Evolutionary conservation across 768 basidiomycete species (phyloP).

Genomic region (Gymnopilus dilepis): DNA sequence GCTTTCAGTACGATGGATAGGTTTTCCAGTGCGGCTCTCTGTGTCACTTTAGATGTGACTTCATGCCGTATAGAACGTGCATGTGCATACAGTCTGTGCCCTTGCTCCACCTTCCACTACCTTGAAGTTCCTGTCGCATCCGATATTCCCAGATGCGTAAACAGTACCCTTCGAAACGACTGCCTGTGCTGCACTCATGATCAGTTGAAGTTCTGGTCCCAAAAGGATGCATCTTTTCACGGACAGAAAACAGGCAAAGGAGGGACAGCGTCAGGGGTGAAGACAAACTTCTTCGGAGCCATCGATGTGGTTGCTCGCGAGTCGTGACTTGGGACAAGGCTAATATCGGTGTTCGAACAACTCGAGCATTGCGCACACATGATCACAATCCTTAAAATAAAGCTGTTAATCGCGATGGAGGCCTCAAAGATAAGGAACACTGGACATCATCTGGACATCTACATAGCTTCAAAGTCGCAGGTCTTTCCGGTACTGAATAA

Average conservation of each 20-base stretch:
- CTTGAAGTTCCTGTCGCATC: conserved; percentile 37
- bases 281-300: conserved; percentile 31
- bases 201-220: background rate
- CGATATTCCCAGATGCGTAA: conserved; percentile 46
- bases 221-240: conserved; percentile 3
- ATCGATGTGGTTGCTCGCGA: background rate
- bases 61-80: too few relatives aligned
- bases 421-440: background rate
- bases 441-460: background rate
- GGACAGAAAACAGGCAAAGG: conserved; percentile 43
- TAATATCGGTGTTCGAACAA: too few relatives aligned
- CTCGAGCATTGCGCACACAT: background rate
- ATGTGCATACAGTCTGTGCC: conserved; percentile 39
- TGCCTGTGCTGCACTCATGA: conserved; percentile 39
- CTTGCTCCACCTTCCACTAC: conserved; percentile 42
- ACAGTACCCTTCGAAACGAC: conserved; percentile 40
- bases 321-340: background rate
- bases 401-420: background rate
- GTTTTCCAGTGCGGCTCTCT: conserved; percentile 46
- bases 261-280: conserved; percentile 37
- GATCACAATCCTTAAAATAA: background rate
- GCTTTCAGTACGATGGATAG: conserved; percentile 45
- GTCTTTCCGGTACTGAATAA: conserved; percentile 72
- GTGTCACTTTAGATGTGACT: too few relatives aligned
- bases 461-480: conserved; percentile 41